Evolutionary conservation across 495 filamentous ascomycete species (phyloP).

Genomic region (Alectoria sarmentosa): DNA sequence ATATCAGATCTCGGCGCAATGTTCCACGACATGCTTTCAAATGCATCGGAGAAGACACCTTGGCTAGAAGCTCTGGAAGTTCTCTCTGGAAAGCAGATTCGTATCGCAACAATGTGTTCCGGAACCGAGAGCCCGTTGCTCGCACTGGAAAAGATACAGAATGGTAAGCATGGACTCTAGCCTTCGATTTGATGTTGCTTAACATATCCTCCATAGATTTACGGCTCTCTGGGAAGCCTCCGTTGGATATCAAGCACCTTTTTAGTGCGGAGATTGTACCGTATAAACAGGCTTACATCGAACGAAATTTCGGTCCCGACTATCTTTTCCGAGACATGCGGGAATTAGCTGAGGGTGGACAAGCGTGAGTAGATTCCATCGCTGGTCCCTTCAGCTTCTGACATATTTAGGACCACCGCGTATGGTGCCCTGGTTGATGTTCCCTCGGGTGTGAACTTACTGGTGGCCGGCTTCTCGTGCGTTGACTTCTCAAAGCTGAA

Average conservation of each 20-base stretch:
- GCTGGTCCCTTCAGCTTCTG: conserved; percentile 18
- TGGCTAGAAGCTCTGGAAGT: background rate
- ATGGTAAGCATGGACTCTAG: conserved; percentile 32
- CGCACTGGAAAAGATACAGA: conserved; percentile 47
- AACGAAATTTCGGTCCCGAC: conserved; percentile 58
- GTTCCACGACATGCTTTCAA: background rate
- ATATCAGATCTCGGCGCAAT: background rate
- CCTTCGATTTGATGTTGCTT: conserved; percentile 5
- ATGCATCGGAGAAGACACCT: background rate
- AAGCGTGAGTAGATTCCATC: conserved; percentile 47
- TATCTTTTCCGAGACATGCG: conserved; percentile 64
- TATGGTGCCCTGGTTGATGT: conserved; percentile 55
- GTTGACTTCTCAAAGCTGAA: conserved; percentile 58
- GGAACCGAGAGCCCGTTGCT: conserved; percentile 76
- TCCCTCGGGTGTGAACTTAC: conserved; percentile 55
- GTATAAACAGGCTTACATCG: conserved; percentile 75
- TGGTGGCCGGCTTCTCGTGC: conserved; percentile 72
- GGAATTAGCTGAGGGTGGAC: conserved; percentile 44
- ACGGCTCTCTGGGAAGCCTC: conserved; percentile 31
- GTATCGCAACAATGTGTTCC: conserved; percentile 71
- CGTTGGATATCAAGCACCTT: conserved; percentile 50
- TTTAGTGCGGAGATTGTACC: conserved; percentile 77
- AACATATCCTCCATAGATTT: conserved; percentile 9
- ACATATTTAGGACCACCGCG: conserved; percentile 55
- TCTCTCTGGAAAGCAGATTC: background rate